Evolutionary conservation across 2,329 filamentous ascomycete genomes (phyloP), one percentile per base, ranked within the genome.

Genomic region (Colletotrichum sp.): DNA sequence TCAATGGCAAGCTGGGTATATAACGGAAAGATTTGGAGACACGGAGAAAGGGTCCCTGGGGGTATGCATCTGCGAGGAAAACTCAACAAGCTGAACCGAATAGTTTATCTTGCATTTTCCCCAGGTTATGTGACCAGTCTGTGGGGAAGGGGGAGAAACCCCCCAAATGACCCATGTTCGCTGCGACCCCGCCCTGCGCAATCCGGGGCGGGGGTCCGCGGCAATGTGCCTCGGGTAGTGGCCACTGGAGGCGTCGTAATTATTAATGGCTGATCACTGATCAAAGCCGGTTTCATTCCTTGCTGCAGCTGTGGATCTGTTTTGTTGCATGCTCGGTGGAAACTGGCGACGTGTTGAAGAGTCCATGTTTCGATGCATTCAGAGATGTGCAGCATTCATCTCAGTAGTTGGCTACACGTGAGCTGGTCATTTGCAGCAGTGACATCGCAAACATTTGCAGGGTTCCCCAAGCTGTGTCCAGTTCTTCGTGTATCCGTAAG

Each of bases 171-270:
- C 44, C 65, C 49, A 26, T 69, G 66, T n/a, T 15, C 21, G 15
- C 24, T 70, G 26, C 28, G 26, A 67, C 66, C 71, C 71, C 71
- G 57, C 66, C 66, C 30, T 21, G 15, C 15, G 8, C 32, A 64
- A 60, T 74, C 71, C 71, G 71, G 71, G 71, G 71, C 15, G 66
- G 71, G 55, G 57, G 65, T 55, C 5, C n/a, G 44, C 71, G 71
- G 71, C 66, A 74, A 24, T 49, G 67, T 32, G 32, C 26, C 34
- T 71, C 71, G 71, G 67, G 59, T 71, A 49, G 5, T 18, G 28
- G 59, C 71, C 66, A 70, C 30, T 71, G 18, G 44, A 52, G 18
- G 6, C 10, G 18, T 32, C 9, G 65, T 15, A 39, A 70, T 73
- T 64, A 30, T 18, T 44, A 70, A 73, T 73, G 44, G 44, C n/a